Evolutionary conservation across 179 eudicot species (phyloP).

Genomic region (Actinidia chinensis): DNA sequence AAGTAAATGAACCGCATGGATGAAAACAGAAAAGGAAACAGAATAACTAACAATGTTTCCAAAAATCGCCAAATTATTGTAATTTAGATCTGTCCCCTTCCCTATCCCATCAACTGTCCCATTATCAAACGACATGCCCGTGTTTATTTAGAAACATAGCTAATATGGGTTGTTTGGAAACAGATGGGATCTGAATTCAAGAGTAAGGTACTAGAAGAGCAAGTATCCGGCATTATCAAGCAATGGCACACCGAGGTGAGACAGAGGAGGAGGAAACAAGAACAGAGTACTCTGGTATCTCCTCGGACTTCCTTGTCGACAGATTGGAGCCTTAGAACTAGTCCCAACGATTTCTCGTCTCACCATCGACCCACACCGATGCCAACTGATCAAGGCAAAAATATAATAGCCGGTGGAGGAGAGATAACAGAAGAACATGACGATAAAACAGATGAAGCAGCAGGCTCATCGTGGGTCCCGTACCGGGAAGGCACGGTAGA

Average conservation of each 20-base stretch:
- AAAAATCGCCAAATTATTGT: no score
- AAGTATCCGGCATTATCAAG: neutral
- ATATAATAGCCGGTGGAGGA: neutral
- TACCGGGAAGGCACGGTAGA: neutral
- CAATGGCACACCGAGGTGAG: conserved; percentile 23
- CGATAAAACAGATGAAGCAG: neutral
- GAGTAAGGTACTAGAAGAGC: conserved; percentile 13
- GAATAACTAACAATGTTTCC: no score
- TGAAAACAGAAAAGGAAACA: no score
- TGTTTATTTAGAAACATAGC: no score
- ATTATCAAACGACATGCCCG: neutral
- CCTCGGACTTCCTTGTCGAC: conserved; percentile 19
- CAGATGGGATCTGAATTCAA: conserved; percentile 23
- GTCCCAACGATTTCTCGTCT: conserved; percentile 12
- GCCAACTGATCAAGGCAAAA: neutral
- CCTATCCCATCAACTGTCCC: no score
- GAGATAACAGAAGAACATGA: neutral
- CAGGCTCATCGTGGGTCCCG: neutral
- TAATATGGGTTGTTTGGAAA: neutral
- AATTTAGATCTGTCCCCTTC: no score
- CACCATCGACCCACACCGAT: neutral
- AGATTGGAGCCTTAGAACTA: conserved; percentile 18
- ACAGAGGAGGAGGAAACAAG: conserved; percentile 13
- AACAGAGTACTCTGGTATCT: neutral
- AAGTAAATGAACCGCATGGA: no score